Evolutionary conservation across 345 rosid species (phyloP), one percentile per base, ranked within the genome.

Genomic region (Eucalyptus camaldulensis): DNA sequence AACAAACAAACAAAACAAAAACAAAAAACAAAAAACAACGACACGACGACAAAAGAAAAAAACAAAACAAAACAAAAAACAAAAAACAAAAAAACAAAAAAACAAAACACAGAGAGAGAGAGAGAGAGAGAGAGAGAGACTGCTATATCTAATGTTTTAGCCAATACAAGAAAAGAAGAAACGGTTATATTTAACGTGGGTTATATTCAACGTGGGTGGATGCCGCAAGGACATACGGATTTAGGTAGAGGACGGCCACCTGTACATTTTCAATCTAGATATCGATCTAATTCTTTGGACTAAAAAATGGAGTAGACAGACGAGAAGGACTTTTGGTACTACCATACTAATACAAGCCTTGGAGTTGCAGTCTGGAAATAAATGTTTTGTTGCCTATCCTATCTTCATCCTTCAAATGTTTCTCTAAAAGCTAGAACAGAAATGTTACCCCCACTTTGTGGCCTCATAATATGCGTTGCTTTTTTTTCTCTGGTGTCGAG

Each of bases 401-500:
- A 76, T 40, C 85, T 76, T 40, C 85, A 37, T 76, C 40, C 47
- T 76, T 76, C 85, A 21, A 76, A 17, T 37, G 47, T 37, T 76
- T 76, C 47, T 76, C 85, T 40, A 76, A 76, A 43, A 10, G 83
- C 85, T 21, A 40, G 85, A 40, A 40, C 13, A 76, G 29, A 76
- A 27, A 76, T 76, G 85, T 40, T 76, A 86, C 65, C 86, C 60
- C 60, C 58, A 47, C 44, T 43, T 58, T 53, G 24, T 51, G 14
- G 80, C 44, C n/a, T 89, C 90, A 91, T 93, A 91, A 94, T 22
- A 87, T 29, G 17, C 96, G 94, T 8, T 96, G 93, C 94, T 95
- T 97, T 96, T 96, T 97, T 92, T 95, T 97, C 91, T 95, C 97
- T 11, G 99, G 99, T 24, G 99, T 97, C 49, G 92, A 92, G 88